phyloP scores from a whole-genome alignment of 2,329 filamentous ascomycete species.

The Colletotrichum costaricense region DNA sequence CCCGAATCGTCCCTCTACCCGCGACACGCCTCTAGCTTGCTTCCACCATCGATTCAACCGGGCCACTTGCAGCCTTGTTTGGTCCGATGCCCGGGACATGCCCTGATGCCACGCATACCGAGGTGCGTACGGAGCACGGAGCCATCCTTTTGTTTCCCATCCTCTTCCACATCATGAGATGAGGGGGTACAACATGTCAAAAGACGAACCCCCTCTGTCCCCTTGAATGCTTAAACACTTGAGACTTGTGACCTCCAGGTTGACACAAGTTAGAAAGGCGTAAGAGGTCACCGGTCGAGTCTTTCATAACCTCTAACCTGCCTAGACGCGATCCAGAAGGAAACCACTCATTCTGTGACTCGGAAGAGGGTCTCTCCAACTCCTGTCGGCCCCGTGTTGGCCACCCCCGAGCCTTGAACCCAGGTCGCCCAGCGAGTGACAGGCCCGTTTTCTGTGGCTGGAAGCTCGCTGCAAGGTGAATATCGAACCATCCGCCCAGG shows the following conservation, averaged over 20 bases:
- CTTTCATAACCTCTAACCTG: background rate
- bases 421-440: background rate
- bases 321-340: background rate
- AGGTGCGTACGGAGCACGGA: background rate
- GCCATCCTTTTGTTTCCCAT: background rate
- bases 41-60: background rate
- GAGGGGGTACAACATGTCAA: background rate
- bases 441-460: slow-evolving; percentile 20
- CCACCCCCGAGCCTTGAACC: background rate
- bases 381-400: slow-evolving; percentile 21
- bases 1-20: background rate
- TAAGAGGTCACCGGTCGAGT: background rate
- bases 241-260: background rate
- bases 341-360: slow-evolving; percentile 28
- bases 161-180: background rate
- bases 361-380: slow-evolving; percentile 23
- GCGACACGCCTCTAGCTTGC: slow-evolving; percentile 12
- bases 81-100: background rate
- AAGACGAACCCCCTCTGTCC: background rate
- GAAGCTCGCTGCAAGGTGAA: background rate
- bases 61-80: background rate
- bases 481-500: slow-evolving; percentile 25
- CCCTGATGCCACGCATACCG: background rate
- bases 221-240: background rate
- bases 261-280: background rate